These are phyloP conservation scores for Lecanicillium sp. DNA, from an alignment of 2,329 filamentous ascomycete genomes.

Conservation along the genomic window DNA sequence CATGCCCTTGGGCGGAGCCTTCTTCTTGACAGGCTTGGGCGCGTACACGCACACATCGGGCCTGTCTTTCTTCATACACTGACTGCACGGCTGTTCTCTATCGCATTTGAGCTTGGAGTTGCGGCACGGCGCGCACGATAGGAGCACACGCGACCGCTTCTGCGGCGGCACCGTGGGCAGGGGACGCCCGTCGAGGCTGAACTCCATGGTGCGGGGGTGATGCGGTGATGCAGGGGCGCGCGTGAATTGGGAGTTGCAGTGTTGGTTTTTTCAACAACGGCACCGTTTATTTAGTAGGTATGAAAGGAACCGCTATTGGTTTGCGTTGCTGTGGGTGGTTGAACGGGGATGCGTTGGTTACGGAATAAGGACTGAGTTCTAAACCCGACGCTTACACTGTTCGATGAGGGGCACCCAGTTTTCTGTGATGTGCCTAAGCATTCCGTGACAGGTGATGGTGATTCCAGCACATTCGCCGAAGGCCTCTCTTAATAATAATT, in stretches of 20 bases:
- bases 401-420: not conserved
- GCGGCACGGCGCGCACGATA: conserved; percentile 49
- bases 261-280: too few species aligned
- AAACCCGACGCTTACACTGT: not conserved
- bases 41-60: conserved; percentile 43
- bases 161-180: conserved; percentile 16
- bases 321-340: not conserved
- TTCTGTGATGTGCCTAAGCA: too few species aligned
- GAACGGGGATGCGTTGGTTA: not conserved
- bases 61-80: conserved; percentile 46
- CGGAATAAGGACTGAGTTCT: not conserved
- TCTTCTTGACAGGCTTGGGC: conserved; percentile 36
- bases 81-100: conserved; percentile 43
- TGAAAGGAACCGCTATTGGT: not conserved
- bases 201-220: conserved; percentile 4
- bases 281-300: too few species aligned
- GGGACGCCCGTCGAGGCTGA: conserved; percentile 4
- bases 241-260: too few species aligned
- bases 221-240: too few species aligned
- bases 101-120: conserved; percentile 53
- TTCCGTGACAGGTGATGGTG: too few species aligned
- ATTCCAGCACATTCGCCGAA: too few species aligned
- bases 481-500: too few species aligned
- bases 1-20: conserved; percentile 42
- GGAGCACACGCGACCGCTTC: conserved; percentile 44